Base-by-base conservation (phyloP, 768 basidiomycete species). In the Sporobolomyces roseus region DNA sequence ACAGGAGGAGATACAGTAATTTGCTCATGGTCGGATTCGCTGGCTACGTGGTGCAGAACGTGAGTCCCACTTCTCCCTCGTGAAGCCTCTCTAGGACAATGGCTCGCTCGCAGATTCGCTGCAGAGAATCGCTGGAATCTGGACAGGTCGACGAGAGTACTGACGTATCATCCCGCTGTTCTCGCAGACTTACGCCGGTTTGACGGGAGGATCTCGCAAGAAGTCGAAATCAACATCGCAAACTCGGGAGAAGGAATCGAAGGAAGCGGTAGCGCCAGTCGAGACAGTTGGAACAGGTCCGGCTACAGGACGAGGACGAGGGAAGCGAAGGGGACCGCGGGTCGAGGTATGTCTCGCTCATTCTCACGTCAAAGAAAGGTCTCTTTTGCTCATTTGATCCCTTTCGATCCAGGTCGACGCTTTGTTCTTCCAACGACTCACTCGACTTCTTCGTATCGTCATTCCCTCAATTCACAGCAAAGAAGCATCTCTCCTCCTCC, bases 401-500 rank as follows among this genome's bases (percentile, higher is more conserved):
- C 45, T 4, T 17, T 29, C 14, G 13, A 19, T 21, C 4, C 52
- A 76, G 64, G 88, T 94, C n/a, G 94, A 97, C 78, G 89, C 89
- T 2, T 77, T 90, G 25, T 98, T 98, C 80, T 93, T 92, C 75
- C 83, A 86, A 68, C 85, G 91, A 13, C 83, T 99, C 25, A 83
- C 84, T 29, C 79, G 80, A 35, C 87, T 99, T 56, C 81, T 96
- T 43, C 83, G 85, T 25, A 96, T 98, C 55, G 89, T 93, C 27
- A 91, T 97, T 63, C 94, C 93, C 5, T 83, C 87, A 49, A 78
- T 91, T 63, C 85, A 85, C 49, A 91, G 89, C 12, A 90, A 91
- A 73, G 93, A 97, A 78, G 91, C 92, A 0, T 79, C 89, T 61
- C 84, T 98, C 56, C 83, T 99, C 21, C 80, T 86, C 51, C 88